phyloP scores from a whole-genome alignment of 768 basidiomycete genomes.

The Lactarius psammicola region DNA sequence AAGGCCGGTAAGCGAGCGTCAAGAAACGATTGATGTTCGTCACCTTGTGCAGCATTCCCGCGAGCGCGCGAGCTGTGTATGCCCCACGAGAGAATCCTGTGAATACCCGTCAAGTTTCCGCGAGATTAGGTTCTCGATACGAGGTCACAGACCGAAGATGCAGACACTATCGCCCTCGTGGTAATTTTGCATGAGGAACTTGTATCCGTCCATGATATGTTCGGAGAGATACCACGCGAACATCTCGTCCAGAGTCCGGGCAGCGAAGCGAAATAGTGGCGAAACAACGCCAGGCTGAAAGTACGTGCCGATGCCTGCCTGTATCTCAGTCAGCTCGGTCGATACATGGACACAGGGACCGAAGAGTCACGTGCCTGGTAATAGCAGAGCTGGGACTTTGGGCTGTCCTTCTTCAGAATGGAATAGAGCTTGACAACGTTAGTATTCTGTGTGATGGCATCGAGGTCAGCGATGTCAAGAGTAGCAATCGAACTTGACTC shows the following conservation, averaged over 20 bases:
- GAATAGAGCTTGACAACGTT: conserved; percentile 71
- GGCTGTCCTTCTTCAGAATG: conserved; percentile 56
- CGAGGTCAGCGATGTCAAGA: neutral
- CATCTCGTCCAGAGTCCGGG: conserved; percentile 10
- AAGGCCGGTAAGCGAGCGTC: neutral
- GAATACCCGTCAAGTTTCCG: conserved; percentile 4
- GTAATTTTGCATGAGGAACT: conserved; percentile 77
- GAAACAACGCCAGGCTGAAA: conserved; percentile 16
- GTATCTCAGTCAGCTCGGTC: neutral
- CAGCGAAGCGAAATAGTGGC: conserved; percentile 10
- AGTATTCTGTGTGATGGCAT: conserved; percentile 45
- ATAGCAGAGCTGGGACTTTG: conserved; percentile 30
- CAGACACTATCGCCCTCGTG: conserved; percentile 67
- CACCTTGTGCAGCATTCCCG: conserved; percentile 73
- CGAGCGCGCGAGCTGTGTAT: conserved; percentile 69
- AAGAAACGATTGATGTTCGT: conserved; percentile 32
- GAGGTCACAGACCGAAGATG: conserved; percentile 53
- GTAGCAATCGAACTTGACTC: neutral
- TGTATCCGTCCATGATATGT: conserved; percentile 59
- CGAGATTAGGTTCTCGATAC: neutral
- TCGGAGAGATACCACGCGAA: conserved; percentile 17
- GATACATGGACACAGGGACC: no score
- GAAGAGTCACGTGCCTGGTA: conserved; percentile 11
- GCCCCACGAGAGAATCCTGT: conserved; percentile 75
- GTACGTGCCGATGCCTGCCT: conserved; percentile 21